phyloP scores from a whole-genome alignment of 1,284 basidiomycete genomes.

The Boletellus dicymbophilus region DNA sequence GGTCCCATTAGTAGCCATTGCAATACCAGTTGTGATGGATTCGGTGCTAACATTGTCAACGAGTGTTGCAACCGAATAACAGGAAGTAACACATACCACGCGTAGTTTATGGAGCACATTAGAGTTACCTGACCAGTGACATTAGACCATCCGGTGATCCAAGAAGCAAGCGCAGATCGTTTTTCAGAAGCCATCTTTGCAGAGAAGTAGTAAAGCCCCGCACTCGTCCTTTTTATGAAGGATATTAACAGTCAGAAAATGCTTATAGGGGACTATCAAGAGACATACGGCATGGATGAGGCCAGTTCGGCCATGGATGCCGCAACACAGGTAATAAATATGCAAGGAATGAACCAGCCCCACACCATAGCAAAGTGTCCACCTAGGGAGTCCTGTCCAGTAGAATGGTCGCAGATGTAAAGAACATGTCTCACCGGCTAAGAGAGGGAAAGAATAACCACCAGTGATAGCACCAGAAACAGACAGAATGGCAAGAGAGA shows the following conservation, averaged over 20 bases:
- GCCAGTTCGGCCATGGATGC: slow-evolving; percentile 68
- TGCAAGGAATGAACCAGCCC: slow-evolving; percentile 70
- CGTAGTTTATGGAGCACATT: slow-evolving; percentile 71
- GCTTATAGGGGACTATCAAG: neutral
- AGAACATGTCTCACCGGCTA: slow-evolving; percentile 43
- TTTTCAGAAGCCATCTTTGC: slow-evolving; percentile 61
- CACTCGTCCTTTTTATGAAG: slow-evolving; percentile 49
- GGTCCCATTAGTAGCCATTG: slow-evolving; percentile 55
- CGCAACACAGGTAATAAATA: slow-evolving; percentile 65
- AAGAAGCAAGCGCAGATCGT: slow-evolving; percentile 61
- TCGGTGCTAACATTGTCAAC: slow-evolving; percentile 43
- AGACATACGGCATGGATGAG: slow-evolving; percentile 70
- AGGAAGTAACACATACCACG: slow-evolving; percentile 42
- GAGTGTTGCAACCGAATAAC: neutral
- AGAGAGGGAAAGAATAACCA: slow-evolving; percentile 59
- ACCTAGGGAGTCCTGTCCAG: slow-evolving; percentile 36
- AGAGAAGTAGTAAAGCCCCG: slow-evolving; percentile 71
- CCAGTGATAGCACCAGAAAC: slow-evolving; percentile 65
- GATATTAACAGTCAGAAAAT: neutral
- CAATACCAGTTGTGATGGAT: slow-evolving; percentile 68
- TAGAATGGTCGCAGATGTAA: neutral
- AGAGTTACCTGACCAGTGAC: slow-evolving; percentile 56
- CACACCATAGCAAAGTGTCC: slow-evolving; percentile 75
- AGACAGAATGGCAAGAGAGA: slow-evolving; percentile 74
- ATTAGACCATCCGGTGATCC: slow-evolving; percentile 67